Percentiles rank a stretch among this genome's conserved stretches.
phyloP scores from a whole-genome alignment of 441 rosid species.

The Mallotus repandus region DNA sequence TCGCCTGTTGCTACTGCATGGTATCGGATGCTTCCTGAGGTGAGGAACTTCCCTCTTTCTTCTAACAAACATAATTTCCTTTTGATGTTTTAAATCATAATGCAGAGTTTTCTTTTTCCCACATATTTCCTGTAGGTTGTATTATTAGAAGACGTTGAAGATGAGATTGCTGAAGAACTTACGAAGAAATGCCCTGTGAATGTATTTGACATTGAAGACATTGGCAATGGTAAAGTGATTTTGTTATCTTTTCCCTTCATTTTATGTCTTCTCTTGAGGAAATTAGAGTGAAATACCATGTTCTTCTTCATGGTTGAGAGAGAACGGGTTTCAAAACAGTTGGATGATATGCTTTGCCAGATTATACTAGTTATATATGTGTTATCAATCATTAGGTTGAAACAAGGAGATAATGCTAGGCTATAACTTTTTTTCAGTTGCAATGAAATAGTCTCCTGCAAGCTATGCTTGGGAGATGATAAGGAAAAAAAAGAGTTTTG shows the following conservation, averaged over 20 bases:
- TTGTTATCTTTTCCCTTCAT: constrained; percentile 18
- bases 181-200: constrained; percentile 60
- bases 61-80: neutral
- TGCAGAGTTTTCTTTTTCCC: neutral
- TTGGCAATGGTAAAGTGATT: constrained; percentile 66
- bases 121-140: constrained; percentile 49
- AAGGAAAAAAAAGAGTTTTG: neutral
- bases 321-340: neutral
- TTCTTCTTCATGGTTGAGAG: no score
- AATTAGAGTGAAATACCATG: neutral
- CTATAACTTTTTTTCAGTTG: neutral
- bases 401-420: neutral
- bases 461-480: neutral
- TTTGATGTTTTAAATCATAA: neutral
- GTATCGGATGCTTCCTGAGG: constrained; percentile 98
- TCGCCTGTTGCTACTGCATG: constrained; percentile 96
- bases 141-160: constrained; percentile 60
- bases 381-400: neutral
- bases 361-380: neutral
- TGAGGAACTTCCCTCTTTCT: constrained; percentile 19
- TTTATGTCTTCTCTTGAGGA: constrained; percentile 5
- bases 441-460: neutral
- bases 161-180: constrained; percentile 60
- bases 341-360: neutral
- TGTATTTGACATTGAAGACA: constrained; percentile 92